Base-by-base conservation (phyloP, 805 yeast species). In the Lachancea sp. region DNA sequence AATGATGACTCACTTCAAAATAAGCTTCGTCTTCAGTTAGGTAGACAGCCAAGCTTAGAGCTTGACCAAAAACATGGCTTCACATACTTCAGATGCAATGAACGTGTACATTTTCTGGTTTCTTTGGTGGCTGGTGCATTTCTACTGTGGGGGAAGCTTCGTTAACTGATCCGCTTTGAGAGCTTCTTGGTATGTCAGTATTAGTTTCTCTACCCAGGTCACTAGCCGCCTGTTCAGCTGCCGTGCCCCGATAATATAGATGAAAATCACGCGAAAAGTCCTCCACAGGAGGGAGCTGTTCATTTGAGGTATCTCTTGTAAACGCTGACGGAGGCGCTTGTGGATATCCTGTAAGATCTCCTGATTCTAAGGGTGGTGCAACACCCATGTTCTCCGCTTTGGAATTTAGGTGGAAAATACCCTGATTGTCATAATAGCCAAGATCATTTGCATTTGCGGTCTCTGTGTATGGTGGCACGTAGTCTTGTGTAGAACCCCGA, bases 371-470 rank as follows among this genome's bases (percentile, higher is more conserved):
- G 15, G 53, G 46, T n/a, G 53, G 44, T 5, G 63, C 63, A n/a
- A 64, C 59, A 7, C 57, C 51, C 18, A 50, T 34, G 29, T 46
- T 46, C 31, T 55, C 56, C 5, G 60, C 56, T 45, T 64, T 63
- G 24, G 58, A 51, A 40, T 65, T 67, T 8, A 63, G 43, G 45
- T 66, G 71, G 48, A 72, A 73, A 40, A 57, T 67, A 26, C 87
- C 96, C 24, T 69, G 58, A 25, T 63, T 64, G 56, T 84, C 92
- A 51, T 83, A 85, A 57, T 74, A 80, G 0, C 94, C 96, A 56
- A 83, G 75, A 56, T 88, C 96, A 34, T 74, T 69, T 21, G 79
- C 85, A 46, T 78, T 79, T 0, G 88, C 78, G 12, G 68, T 62
- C 9, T 67, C 83, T 0, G 87, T 75, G 48, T 83, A 83, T 2